Base-by-base conservation (phyloP, 75 land plant species). In the Cupressus sempervirens region DNA sequence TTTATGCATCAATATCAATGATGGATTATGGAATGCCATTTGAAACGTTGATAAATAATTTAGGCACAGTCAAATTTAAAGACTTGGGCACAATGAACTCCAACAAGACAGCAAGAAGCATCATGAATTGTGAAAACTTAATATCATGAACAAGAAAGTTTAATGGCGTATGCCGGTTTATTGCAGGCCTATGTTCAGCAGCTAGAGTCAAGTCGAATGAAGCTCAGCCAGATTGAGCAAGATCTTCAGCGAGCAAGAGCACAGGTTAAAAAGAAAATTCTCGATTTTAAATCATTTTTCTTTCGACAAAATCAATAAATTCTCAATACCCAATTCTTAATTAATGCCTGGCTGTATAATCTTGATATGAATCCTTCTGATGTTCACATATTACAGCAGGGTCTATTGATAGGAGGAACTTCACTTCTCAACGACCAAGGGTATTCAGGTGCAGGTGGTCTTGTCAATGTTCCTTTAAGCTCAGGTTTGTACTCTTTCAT, bases 111-210 rank as follows among this genome's bases (percentile, higher is more conserved):
- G 2, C 40, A 38, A 38, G 40, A 38, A 38, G 40, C 40, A 38
- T 38, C 40, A 38, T 38, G 40, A 43, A 43, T 43, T 43, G 45
- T 43, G 3, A 43, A 43, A 43, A 43, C 5, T 6, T 43, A 43
- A 4, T 43, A 43, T 43, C 45, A 43, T 11, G 7, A 0, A 15
- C 1, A 34, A 15, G 50, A 14, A 53, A 16, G 14, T 2, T 34
- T 82, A 54, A 48, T 36, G 29, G 12, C 81, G n/a, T 23, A 1
- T 20, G 14, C 23, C 45, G 7, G 18, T 50, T 9, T 83, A 12
- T 11, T 48, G 46, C 84, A 94, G 96, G 96, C 96, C 18, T 94
- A 94, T 86, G 92, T 94, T 8, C 96, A 93, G 82, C 96, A 94
- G 83, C 89, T 94, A 48, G 96, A 94, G 82, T 80, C 90, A 43